Evolutionary conservation across 352 stramenopile genomes (phyloP).

Genomic region (Saprolegnia diclina): DNA sequence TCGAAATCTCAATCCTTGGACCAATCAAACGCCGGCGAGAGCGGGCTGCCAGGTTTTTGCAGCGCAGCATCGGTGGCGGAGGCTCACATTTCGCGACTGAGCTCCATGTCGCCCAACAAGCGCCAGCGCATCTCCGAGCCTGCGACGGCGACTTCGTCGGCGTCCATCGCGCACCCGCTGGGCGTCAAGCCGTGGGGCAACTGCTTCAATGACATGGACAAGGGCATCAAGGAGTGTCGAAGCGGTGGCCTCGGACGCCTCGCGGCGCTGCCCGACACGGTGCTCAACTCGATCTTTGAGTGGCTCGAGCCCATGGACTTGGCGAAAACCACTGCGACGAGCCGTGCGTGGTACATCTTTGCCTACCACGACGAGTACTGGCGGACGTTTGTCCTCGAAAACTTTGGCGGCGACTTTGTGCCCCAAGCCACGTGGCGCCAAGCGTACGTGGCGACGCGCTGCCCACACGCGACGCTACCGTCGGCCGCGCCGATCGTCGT

Average conservation of each 20-base stretch:
- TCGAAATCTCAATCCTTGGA: background rate
- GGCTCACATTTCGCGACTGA: background rate
- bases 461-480: background rate
- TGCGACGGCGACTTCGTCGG: no score
- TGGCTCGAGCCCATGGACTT: conserved; percentile 53
- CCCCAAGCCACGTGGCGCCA: conserved; percentile 54
- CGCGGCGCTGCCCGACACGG: conserved; percentile 47
- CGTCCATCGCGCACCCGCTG: conserved; percentile 44
- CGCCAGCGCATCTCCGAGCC: background rate
- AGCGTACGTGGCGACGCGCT: conserved; percentile 61
- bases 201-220: conserved; percentile 55
- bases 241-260: conserved; percentile 49
- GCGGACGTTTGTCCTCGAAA: conserved; percentile 65
- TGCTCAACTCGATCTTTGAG: conserved; percentile 58
- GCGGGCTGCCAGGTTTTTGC: background rate
- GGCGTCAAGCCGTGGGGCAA: conserved; percentile 82
- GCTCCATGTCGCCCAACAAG: background rate
- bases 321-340: conserved; percentile 39
- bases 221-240: conserved; percentile 60
- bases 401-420: conserved; percentile 61
- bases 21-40: background rate
- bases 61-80: background rate
- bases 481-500: conserved; percentile 37
- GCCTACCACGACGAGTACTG: conserved; percentile 75
- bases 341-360: conserved; percentile 65